A percentile compares a stretch with the other conserved stretches of the same genome.
Evolutionary conservation across 2,329 filamentous ascomycete species (phyloP).

Genomic region (Exophiala phaeomuriformis): DNA sequence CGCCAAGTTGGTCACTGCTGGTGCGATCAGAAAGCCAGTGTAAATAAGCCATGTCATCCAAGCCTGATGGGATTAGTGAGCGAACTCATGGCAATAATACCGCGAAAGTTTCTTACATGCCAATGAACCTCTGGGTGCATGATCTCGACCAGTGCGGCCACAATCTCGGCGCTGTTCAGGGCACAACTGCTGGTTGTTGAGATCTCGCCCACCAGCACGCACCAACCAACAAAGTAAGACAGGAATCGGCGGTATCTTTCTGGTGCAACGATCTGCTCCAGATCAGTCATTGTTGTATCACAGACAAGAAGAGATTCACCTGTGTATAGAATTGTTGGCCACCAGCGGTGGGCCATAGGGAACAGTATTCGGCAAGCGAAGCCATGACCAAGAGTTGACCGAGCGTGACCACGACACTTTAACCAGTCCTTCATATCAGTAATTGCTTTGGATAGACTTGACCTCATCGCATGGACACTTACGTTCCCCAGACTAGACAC

Average conservation of each 20-base stretch:
- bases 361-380: constrained; percentile 20
- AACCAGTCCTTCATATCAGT: neutral
- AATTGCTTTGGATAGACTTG: neutral
- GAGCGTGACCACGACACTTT: constrained; percentile 16
- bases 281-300: neutral
- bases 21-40: constrained; percentile 18
- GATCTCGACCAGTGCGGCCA: constrained; percentile 19
- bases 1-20: constrained; percentile 18
- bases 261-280: constrained; percentile 14
- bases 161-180: constrained; percentile 22
- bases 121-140: constrained; percentile 18
- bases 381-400: constrained; percentile 23
- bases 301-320: neutral
- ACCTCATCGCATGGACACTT: constrained; percentile 2
- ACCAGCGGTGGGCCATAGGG: constrained; percentile 21
- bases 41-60: constrained; percentile 25
- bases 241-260: constrained; percentile 16
- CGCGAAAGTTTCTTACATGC: constrained; percentile 10
- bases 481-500: constrained; percentile 23
- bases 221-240: constrained; percentile 22
- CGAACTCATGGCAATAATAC: neutral
- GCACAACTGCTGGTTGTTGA: constrained; percentile 20
- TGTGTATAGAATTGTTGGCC: constrained; percentile 23
- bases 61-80: constrained; percentile 5
- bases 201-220: constrained; percentile 22